A percentile compares a stretch with the other conserved stretches of the same genome.
Conservation (phyloP, 306 rosid genomes). For the Gynostemma pentaphyllum region DNA sequence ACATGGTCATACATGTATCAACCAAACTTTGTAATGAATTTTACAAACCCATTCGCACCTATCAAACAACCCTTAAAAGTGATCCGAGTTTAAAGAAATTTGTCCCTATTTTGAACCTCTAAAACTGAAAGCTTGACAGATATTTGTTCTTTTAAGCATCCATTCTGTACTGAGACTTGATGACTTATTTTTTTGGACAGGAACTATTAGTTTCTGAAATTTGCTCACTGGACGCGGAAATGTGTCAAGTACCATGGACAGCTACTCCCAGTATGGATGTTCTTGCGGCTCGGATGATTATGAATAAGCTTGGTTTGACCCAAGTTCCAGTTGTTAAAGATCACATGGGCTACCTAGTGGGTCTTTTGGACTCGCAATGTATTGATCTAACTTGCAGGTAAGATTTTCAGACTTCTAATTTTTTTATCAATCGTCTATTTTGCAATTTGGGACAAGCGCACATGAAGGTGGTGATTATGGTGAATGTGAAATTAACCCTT, state of each 20-base stretch:
- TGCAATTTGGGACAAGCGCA: no score
- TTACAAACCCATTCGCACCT: no score
- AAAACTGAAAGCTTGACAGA: not conserved
- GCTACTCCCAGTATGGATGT: constrained; percentile 81
- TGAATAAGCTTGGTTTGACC: constrained; percentile 50
- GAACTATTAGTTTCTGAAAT: constrained; percentile 68
- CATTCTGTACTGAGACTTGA: constrained; percentile 14
- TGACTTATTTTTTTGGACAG: constrained; percentile 29
- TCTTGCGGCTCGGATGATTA: constrained; percentile 48
- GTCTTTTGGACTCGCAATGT: constrained; percentile 62
- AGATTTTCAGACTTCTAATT: not conserved
- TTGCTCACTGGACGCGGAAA: constrained; percentile 45
- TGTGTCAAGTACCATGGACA: constrained; percentile 55
- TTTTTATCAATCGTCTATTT: not conserved
- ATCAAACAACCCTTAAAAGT: no score
- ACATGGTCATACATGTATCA: no score
- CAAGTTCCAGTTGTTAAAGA: constrained; percentile 57
- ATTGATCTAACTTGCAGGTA: constrained; percentile 83
- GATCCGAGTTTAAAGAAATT: no score
- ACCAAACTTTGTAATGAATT: no score
- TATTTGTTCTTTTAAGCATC: not conserved
- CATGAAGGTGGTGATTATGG: no score
- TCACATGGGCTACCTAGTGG: constrained; percentile 51
- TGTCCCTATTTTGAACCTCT: not conserved
- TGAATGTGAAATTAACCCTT: no score